phyloP scores from a whole-genome alignment of 495 filamentous ascomycete species.

The Clohesyomyces aquaticus region DNA sequence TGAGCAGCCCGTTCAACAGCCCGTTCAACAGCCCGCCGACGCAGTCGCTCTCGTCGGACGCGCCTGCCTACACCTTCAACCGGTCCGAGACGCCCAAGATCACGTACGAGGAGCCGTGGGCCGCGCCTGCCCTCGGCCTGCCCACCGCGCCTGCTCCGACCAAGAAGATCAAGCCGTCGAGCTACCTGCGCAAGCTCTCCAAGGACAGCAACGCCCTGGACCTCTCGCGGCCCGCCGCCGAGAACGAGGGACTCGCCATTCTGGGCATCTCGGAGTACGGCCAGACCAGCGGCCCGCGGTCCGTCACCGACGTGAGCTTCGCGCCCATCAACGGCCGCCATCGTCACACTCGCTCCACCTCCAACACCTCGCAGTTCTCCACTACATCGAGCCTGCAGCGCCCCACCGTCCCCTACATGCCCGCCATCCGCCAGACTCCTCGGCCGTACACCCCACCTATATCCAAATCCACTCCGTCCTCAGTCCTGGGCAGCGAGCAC shows the following conservation, averaged over 20 bases:
- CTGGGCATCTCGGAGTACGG: slow-evolving; percentile 57
- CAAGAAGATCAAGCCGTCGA: slow-evolving; percentile 60
- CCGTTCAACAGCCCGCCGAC: no score
- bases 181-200: slow-evolving; percentile 57
- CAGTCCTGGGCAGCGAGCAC: slow-evolving; percentile 48
- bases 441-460: slow-evolving; percentile 60
- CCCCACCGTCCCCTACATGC: slow-evolving; percentile 58
- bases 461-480: slow-evolving; percentile 56
- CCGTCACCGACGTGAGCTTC: slow-evolving; percentile 48
- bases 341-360: slow-evolving; percentile 59
- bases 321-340: slow-evolving; percentile 40
- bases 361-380: slow-evolving; percentile 61
- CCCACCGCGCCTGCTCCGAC: slow-evolving; percentile 31
- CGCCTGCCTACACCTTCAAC: slow-evolving; percentile 39
- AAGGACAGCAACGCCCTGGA: slow-evolving; percentile 58
- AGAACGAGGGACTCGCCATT: slow-evolving; percentile 60
- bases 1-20: no score
- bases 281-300: slow-evolving; percentile 47
- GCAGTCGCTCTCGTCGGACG: slow-evolving; percentile 18
- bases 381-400: slow-evolving; percentile 54
- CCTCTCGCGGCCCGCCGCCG: slow-evolving; percentile 58
- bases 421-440: slow-evolving; percentile 64
- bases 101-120: slow-evolving; percentile 46
- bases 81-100: slow-evolving; percentile 44
- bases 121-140: slow-evolving; percentile 17